These are phyloP conservation scores for Penicillium bovifimosum DNA, from an alignment of 495 filamentous ascomycete species.

Conservation along the genomic window DNA sequence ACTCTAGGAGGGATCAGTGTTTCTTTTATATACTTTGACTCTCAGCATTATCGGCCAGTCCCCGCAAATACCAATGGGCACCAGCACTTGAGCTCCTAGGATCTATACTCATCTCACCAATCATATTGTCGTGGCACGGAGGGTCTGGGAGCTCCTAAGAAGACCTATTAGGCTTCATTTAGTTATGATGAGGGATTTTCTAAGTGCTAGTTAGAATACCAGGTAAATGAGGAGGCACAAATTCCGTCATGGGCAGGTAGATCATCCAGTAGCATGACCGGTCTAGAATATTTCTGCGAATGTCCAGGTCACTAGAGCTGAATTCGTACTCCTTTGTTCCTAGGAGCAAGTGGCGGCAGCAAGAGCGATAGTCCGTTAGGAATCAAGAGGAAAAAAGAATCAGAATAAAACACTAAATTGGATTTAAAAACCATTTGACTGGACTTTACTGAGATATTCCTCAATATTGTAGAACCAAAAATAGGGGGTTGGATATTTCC, in stretches of 20 bases:
- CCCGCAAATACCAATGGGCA: background rate
- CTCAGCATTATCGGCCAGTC: background rate
- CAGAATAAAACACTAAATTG: too few species aligned
- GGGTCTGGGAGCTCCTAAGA: slow-evolving; percentile 1
- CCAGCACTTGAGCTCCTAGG: slow-evolving; percentile 1
- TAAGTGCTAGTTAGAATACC: slow-evolving; percentile 1
- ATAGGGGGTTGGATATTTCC: too few species aligned
- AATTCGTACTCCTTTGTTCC: slow-evolving; percentile 1
- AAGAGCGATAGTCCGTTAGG: too few species aligned
- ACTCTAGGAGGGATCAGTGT: background rate
- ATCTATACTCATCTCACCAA: slow-evolving; percentile 2
- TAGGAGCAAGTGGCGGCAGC: slow-evolving; percentile 3
- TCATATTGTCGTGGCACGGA: background rate
- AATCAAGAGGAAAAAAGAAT: too few species aligned
- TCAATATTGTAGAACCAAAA: too few species aligned
- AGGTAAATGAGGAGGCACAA: slow-evolving; percentile 1
- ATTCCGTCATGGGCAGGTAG: background rate
- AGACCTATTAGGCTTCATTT: slow-evolving; percentile 2
- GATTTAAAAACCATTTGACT: too few species aligned
- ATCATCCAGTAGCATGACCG: background rate
- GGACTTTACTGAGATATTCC: too few species aligned
- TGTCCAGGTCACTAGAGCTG: slow-evolving; percentile 5
- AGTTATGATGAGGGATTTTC: background rate
- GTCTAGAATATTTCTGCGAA: slow-evolving; percentile 4
- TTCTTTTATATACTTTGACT: slow-evolving; percentile 4